phyloP scores from a whole-genome alignment of 495 filamentous ascomycete genomes.

The Acidiella bohemica region DNA sequence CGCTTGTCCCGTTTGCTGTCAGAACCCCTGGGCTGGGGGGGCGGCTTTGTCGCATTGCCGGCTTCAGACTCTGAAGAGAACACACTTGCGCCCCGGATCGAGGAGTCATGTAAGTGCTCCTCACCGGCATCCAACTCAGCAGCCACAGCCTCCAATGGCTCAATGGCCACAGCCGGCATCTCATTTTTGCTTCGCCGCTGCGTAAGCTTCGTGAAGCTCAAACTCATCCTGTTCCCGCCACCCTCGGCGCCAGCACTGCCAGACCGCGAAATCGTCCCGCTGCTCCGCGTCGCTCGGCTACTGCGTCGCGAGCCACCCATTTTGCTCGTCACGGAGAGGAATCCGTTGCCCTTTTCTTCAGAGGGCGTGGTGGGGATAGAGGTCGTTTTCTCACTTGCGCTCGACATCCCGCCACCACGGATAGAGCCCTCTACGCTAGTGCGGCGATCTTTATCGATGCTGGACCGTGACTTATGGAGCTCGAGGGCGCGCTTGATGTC shows the following conservation, averaged over 20 bases:
- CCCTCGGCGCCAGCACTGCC: slow-evolving; percentile 4
- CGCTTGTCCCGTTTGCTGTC: too few species aligned
- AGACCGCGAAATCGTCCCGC: slow-evolving; percentile 6
- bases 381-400: too few species aligned
- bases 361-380: slow-evolving; percentile 17
- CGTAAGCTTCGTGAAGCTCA: slow-evolving; percentile 19
- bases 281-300: not conserved
- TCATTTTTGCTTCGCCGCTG: slow-evolving; percentile 21
- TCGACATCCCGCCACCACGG: slow-evolving; percentile 1
- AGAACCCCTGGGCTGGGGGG: too few species aligned
- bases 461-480: not conserved
- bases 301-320: slow-evolving; percentile 11
- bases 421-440: slow-evolving; percentile 11
- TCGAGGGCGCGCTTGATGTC: slow-evolving; percentile 7
- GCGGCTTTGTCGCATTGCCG: too few species aligned
- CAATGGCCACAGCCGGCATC: not conserved
- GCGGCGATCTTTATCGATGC: not conserved
- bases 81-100: too few species aligned
- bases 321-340: slow-evolving; percentile 14
- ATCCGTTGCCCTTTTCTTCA: slow-evolving; percentile 13
- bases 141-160: slow-evolving; percentile 4
- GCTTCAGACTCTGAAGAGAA: too few species aligned
- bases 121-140: slow-evolving; percentile 9
- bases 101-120: too few species aligned
- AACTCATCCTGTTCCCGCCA: slow-evolving; percentile 8